Conservation (phyloP, 1,284 basidiomycete species). For the Trichosporon inkin region DNA sequence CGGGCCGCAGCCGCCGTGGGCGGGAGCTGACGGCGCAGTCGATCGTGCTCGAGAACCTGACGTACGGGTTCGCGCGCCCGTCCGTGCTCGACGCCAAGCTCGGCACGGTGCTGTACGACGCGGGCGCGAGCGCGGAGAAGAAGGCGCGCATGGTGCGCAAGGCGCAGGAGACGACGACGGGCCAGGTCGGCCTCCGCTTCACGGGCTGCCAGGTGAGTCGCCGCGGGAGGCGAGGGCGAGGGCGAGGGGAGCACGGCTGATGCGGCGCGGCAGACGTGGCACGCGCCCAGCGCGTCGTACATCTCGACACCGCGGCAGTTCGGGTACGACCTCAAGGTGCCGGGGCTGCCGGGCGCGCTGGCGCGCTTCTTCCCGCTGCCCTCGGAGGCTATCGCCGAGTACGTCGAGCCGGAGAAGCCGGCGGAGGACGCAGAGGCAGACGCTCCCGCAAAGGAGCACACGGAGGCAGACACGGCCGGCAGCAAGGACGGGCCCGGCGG, state of each 20-base stretch:
- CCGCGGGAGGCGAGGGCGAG: neutral
- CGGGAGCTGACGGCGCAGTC: conserved; percentile 56
- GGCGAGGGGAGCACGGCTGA: no score
- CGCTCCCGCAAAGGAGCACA: no score
- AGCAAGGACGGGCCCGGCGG: no score
- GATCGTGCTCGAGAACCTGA: conserved; percentile 80
- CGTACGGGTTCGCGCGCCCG: conserved; percentile 67
- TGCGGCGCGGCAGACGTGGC: conserved; percentile 66
- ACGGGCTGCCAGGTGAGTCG: conserved; percentile 80
- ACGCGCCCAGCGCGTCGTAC: conserved; percentile 57
- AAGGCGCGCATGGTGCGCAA: conserved; percentile 68
- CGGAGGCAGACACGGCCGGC: no score
- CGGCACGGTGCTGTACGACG: conserved; percentile 69
- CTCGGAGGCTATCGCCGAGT: conserved; percentile 18
- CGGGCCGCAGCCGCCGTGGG: no score
- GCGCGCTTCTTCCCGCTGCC: conserved; percentile 69
- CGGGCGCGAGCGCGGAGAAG: conserved; percentile 67
- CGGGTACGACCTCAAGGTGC: conserved; percentile 67
- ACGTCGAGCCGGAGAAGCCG: neutral
- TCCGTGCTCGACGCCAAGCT: conserved; percentile 90
- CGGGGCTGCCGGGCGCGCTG: conserved; percentile 69
- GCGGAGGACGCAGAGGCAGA: no score
- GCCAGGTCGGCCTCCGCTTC: conserved; percentile 70
- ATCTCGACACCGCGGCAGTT: conserved; percentile 70
- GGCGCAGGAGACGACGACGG: conserved; percentile 67